Evolutionary conservation across 225 moss, liverwort and hornwort species (phyloP), one percentile per base, ranked within the genome.

Genomic region (Marchantia polymorpha): DNA sequence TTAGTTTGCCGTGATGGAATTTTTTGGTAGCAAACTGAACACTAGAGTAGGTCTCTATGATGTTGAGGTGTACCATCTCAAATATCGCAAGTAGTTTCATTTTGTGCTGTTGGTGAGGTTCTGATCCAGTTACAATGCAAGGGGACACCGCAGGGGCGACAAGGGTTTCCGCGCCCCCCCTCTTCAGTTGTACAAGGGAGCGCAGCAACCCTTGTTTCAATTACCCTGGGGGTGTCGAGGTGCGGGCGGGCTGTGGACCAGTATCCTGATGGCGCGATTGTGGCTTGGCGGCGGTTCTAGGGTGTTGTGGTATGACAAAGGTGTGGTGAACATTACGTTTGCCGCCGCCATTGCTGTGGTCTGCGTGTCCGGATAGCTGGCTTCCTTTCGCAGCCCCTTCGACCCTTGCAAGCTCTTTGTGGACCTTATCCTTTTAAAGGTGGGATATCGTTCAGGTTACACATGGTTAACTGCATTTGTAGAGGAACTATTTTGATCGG

Each of bases 241-340:
- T 84, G 90, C 83, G 87, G 90, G 90, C 91, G 90, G 90, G 95
- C 93, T 95, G 93, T 86, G 89, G 92, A 89, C 95, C 90, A 93
- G 95, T 88, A 95, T 93, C 91, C 95, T 88, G 91, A 93, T 90
- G 93, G 93, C 93, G 86, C 89, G 93, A 89, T 90, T 92, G 91
- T 95, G 95, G 95, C 81, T 83, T 93, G 95, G 95, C 92, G 95
- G 95, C 93, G 93, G 95, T 90, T 89, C 78, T 85, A 88, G 84
- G 87, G 87, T 89, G 86, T 88, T 88, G 84, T 87, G 87, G 68
- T 84, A 82, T 83, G 89, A 82, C 83, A 87, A 87, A 85, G 88
- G 91, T 86, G 81, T 89, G 84, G 82, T 88, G 87, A 84, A 92
- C 82, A 84, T 72, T 88, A 86, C 84, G 82, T 86, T 86, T 89